Conservation (phyloP, 768 basidiomycete genomes). For the Cyathus striatus region DNA sequence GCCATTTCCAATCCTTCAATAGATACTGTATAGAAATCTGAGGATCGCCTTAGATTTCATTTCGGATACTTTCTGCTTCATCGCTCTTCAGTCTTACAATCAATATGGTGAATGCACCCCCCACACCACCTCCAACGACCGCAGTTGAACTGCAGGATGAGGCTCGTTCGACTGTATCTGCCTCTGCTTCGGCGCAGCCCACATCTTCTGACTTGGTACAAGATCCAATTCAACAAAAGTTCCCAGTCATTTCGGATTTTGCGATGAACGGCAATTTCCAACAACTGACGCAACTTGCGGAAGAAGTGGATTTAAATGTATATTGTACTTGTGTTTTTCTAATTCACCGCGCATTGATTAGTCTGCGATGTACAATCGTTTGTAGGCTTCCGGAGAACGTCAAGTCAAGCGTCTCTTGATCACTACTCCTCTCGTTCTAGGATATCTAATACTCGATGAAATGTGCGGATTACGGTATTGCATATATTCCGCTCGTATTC, state of each 20-base stretch:
- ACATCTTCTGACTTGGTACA: conserved; percentile 21
- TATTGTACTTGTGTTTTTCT: conserved; percentile 10
- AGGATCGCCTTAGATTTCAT: no score
- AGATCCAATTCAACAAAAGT: conserved; percentile 34
- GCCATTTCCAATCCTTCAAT: no score
- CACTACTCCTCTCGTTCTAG: conserved; percentile 55
- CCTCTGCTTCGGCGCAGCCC: conserved; percentile 7
- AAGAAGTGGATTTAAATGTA: conserved; percentile 52
- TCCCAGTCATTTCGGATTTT: conserved; percentile 38
- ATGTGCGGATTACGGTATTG: conserved; percentile 35
- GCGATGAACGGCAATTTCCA: conserved; percentile 37
- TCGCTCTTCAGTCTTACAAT: background rate
- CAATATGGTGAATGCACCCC: conserved; percentile 53
- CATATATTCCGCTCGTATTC: background rate
- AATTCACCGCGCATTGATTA: background rate
- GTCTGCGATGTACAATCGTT: conserved; percentile 2
- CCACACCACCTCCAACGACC: conserved; percentile 59
- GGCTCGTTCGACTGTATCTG: conserved; percentile 21
- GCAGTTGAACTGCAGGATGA: conserved; percentile 53
- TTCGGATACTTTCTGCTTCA: no score
- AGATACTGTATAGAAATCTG: no score
- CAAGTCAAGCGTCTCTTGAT: conserved; percentile 44
- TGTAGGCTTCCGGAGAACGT: conserved; percentile 31
- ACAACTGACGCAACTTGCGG: conserved; percentile 41
- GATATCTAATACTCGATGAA: conserved; percentile 60